Evolutionary conservation across 2,329 filamentous ascomycete species (phyloP).

Genomic region (Botrytis aclada): DNA sequence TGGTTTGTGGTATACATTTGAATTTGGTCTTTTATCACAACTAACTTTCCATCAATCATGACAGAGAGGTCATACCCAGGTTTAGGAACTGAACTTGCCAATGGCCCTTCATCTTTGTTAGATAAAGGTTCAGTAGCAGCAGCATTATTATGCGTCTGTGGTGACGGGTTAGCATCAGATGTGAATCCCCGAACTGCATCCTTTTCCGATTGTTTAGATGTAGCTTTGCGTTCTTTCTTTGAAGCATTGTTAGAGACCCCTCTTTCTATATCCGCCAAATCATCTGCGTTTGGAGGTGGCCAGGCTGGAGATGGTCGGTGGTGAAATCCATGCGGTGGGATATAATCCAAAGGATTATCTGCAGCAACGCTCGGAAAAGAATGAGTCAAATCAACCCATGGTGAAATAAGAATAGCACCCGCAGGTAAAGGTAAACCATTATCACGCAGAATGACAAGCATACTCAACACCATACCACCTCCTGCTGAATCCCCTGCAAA

Average conservation of each 20-base stretch:
- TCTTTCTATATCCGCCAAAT: constrained; percentile 51
- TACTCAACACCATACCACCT: constrained; percentile 79
- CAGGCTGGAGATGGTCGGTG: constrained; percentile 87
- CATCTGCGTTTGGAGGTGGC: constrained; percentile 84
- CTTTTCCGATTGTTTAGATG: constrained; percentile 37
- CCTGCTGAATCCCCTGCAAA: constrained; percentile 92
- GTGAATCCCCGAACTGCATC: constrained; percentile 41
- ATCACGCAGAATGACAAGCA: constrained; percentile 79
- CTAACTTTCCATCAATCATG: constrained; percentile 64
- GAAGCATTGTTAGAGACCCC: constrained; percentile 51
- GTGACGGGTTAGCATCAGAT: constrained; percentile 30
- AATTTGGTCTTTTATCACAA: constrained; percentile 86
- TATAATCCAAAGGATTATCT: constrained; percentile 76
- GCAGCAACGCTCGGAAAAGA: constrained; percentile 87
- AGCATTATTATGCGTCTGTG: constrained; percentile 35
- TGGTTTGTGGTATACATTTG: constrained; percentile 85
- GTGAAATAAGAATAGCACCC: constrained; percentile 85
- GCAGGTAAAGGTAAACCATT: constrained; percentile 81
- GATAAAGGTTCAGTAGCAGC: constrained; percentile 36
- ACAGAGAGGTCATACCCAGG: constrained; percentile 54
- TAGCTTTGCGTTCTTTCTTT: constrained; percentile 39
- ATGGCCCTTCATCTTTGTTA: constrained; percentile 28
- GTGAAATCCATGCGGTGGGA: constrained; percentile 82
- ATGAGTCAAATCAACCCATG: constrained; percentile 94
- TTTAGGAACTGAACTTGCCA: constrained; percentile 37